Percentiles rank a stretch among this genome's conserved stretches.
These are phyloP conservation scores for Malassezia globosa DNA, from an alignment of 1,284 basidiomycete species.

Conservation along the genomic window DNA sequence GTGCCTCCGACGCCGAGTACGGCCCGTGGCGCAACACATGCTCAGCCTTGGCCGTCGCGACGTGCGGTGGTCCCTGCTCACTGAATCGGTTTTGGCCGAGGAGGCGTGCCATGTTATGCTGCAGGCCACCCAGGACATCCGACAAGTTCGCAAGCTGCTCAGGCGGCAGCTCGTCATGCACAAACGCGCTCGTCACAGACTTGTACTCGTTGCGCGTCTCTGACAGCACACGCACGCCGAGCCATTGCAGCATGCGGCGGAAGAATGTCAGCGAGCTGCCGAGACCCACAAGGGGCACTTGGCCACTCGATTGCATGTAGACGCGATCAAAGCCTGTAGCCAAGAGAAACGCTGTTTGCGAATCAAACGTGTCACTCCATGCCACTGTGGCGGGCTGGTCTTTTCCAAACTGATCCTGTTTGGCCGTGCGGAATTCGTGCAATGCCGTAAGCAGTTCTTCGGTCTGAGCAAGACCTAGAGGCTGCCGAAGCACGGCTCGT, in stretches of 20 bases:
- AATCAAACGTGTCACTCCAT: constrained; percentile 48
- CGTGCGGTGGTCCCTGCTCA: constrained; percentile 22
- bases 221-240: constrained; percentile 49
- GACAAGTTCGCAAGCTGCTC: constrained; percentile 36
- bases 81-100: constrained; percentile 34
- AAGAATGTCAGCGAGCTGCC: constrained; percentile 33
- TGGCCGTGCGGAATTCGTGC: constrained; percentile 47
- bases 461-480: constrained; percentile 49
- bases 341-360: constrained; percentile 48
- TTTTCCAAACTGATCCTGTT: constrained; percentile 39
- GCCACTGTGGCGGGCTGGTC: constrained; percentile 43
- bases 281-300: constrained; percentile 48
- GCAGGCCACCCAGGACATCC: constrained; percentile 40
- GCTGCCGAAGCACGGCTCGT: constrained; percentile 30
- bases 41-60: constrained; percentile 28
- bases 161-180: constrained; percentile 27
- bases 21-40: constrained; percentile 46
- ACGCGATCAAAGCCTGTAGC: constrained; percentile 49
- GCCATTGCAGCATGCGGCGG: constrained; percentile 47
- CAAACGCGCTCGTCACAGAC: constrained; percentile 38
- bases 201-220: constrained; percentile 49
- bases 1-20: constrained; percentile 45
- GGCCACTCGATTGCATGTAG: constrained; percentile 49
- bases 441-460: constrained; percentile 49
- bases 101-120: constrained; percentile 25